These are phyloP conservation scores for Wickerhamomyces silvicola DNA, from an alignment of 805 yeast genomes.

Conservation along the genomic window DNA sequence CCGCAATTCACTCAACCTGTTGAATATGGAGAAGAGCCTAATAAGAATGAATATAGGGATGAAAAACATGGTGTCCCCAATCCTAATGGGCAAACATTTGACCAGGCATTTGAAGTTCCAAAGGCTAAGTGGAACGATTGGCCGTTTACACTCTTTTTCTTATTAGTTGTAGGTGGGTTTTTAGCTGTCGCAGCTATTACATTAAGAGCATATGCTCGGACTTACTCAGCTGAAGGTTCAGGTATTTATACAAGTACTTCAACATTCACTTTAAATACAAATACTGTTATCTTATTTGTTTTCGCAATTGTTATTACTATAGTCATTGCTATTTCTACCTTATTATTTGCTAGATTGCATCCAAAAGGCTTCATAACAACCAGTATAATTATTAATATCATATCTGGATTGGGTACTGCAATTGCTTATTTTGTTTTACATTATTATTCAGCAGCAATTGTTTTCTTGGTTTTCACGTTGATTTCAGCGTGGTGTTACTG, in stretches of 20 bases:
- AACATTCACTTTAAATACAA: conserved; percentile 65
- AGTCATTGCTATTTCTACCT: conserved; percentile 48
- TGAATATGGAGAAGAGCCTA: conserved; percentile 7
- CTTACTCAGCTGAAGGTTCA: conserved; percentile 50
- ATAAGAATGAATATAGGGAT: conserved; percentile 7
- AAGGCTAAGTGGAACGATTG: conserved; percentile 66
- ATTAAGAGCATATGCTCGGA: conserved; percentile 53
- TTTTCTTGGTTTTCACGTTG: conserved; percentile 58
- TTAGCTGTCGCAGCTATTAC: conserved; percentile 64
- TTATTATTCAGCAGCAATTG: conserved; percentile 78
- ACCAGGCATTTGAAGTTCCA: conserved; percentile 60
- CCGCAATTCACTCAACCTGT: conserved; percentile 19
- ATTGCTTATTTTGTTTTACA: conserved; percentile 61
- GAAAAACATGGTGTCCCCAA: conserved; percentile 31
- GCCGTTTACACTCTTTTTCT: conserved; percentile 54
- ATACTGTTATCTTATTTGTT: conserved; percentile 63
- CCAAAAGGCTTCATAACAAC: conserved; percentile 63
- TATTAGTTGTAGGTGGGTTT: conserved; percentile 54
- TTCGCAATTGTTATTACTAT: conserved; percentile 58
- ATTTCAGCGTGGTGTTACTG: conserved; percentile 67
- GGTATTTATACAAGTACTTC: conserved; percentile 50
- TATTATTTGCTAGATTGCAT: conserved; percentile 53
- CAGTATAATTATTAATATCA: conserved; percentile 61
- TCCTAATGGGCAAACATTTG: conserved; percentile 43
- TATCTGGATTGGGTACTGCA: conserved; percentile 68